A percentile compares a stretch with the other conserved stretches of the same genome.
phyloP scores from a whole-genome alignment of 345 rosid species.

The Gossypium mustelinum region DNA sequence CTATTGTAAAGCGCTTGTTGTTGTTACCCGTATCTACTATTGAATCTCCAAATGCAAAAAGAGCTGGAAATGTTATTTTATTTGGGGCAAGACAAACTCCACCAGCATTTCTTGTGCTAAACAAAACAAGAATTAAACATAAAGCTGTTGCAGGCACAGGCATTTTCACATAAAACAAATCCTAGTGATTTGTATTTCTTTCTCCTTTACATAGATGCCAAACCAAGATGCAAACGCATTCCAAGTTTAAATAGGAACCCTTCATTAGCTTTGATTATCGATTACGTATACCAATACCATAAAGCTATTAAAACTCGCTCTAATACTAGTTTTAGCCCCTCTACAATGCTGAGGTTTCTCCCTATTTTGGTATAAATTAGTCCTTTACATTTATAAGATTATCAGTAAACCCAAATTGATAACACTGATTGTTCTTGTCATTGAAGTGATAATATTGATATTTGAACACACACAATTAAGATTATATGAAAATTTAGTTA shows the following conservation, averaged over 20 bases:
- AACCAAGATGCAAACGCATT: too few species aligned
- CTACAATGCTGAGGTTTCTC: too few species aligned
- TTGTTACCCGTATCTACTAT: slow-evolving; percentile 40
- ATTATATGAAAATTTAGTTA: too few species aligned
- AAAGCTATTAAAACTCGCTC: too few species aligned
- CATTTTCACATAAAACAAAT: background rate
- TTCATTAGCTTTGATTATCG: background rate
- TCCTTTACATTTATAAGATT: too few species aligned
- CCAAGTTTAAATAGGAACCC: too few species aligned
- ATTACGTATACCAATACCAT: background rate
- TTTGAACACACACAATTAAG: too few species aligned
- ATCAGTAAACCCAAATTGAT: too few species aligned
- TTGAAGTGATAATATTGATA: too few species aligned
- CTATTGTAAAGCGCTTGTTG: slow-evolving; percentile 16
- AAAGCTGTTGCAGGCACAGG: background rate
- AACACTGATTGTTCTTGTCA: too few species aligned
- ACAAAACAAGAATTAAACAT: background rate
- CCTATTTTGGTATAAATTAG: too few species aligned
- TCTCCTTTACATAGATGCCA: background rate
- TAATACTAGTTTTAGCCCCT: too few species aligned
- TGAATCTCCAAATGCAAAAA: slow-evolving; percentile 43
- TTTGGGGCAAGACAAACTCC: background rate
- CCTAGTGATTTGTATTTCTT: background rate
- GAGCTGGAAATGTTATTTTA: background rate
- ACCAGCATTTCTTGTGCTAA: background rate